phyloP scores from a whole-genome alignment of 768 basidiomycete species.

The Collybia sordida region DNA sequence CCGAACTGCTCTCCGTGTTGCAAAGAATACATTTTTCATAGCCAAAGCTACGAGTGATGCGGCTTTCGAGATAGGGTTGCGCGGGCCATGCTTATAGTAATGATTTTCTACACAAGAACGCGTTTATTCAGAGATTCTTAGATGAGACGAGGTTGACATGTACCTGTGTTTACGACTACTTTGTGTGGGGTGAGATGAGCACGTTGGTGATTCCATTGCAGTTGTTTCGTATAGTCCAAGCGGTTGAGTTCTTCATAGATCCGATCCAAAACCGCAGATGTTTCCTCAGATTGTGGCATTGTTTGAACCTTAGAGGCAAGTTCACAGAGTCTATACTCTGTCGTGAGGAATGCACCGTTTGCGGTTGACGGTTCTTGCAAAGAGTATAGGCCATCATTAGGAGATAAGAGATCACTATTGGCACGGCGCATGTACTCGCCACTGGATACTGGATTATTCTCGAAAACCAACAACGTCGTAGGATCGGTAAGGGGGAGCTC shows the following conservation, averaged over 20 bases:
- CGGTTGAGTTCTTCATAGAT: constrained; percentile 5
- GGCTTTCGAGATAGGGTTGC: neutral
- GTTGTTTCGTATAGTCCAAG: constrained; percentile 12
- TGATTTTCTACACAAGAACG: constrained; percentile 13
- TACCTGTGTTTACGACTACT: constrained; percentile 15
- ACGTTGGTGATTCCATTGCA: constrained; percentile 17
- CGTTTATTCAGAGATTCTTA: neutral
- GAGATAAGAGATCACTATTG: neutral
- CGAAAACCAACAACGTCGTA: constrained; percentile 9
- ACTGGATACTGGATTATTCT: constrained; percentile 6
- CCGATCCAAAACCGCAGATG: constrained; percentile 3
- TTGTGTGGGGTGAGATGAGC: neutral
- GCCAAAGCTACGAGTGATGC: constrained; percentile 1
- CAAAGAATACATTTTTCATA: neutral
- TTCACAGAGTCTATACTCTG: constrained; percentile 4
- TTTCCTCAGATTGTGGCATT: neutral
- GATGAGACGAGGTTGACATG: neutral
- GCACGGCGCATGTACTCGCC: constrained; percentile 2
- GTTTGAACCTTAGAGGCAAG: constrained; percentile 4
- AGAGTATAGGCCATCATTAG: constrained; percentile 5
- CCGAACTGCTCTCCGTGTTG: constrained; percentile 5
- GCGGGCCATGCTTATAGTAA: constrained; percentile 6
- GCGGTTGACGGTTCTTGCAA: neutral
- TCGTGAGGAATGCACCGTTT: constrained; percentile 4
- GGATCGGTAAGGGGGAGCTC: neutral